phyloP scores from a whole-genome alignment of 768 basidiomycete genomes.

The Lactarius vividus region DNA sequence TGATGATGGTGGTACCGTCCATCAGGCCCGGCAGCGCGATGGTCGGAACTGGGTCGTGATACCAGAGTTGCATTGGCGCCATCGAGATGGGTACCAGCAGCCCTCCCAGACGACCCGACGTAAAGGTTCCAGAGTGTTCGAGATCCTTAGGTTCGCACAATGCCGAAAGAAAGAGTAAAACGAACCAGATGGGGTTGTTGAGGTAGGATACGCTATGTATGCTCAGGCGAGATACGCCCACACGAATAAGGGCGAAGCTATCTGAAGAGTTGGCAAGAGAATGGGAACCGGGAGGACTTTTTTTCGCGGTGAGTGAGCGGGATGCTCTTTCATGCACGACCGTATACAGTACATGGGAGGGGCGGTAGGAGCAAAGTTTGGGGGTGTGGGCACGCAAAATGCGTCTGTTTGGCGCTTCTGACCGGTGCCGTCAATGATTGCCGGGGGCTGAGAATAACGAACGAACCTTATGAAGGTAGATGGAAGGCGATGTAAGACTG shows the following conservation, averaged over 20 bases:
- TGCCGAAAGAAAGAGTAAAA: background rate
- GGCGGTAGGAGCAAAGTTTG: background rate
- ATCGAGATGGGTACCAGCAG: background rate
- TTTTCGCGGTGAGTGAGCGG: background rate
- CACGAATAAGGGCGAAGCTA: background rate
- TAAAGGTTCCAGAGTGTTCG: background rate
- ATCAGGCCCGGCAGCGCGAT: background rate
- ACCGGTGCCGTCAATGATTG: background rate
- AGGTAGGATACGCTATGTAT: background rate
- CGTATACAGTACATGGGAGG: background rate
- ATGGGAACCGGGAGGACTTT: background rate
- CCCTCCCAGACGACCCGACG: background rate
- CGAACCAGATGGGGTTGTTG: background rate
- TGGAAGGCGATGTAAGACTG: background rate
- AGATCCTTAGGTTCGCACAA: background rate
- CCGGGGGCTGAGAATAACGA: background rate
- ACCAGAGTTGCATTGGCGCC: background rate
- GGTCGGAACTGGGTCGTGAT: background rate
- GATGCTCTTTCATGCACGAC: background rate
- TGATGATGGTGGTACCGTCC: background rate
- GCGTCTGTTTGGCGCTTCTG: constrained; percentile 8
- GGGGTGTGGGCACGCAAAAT: background rate
- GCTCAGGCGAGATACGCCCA: background rate
- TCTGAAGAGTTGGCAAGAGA: background rate
- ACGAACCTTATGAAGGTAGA: constrained; percentile 13